Base-by-base conservation (phyloP, 257 asterid species). In the Primulina tabacum region DNA sequence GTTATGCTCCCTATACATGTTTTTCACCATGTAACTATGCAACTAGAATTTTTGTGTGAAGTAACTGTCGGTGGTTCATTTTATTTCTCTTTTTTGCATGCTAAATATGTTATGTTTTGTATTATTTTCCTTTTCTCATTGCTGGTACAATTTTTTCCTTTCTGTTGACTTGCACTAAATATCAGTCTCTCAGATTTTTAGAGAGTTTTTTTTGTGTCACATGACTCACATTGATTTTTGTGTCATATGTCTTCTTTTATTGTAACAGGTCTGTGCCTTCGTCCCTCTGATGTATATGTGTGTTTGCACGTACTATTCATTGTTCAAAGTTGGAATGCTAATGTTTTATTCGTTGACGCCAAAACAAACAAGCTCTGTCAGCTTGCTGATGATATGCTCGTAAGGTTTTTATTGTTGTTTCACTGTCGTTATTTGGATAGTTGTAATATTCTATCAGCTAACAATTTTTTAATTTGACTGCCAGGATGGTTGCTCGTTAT, bases 361-460 rank as follows among this genome's bases (percentile, higher is more conserved):
- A 28, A 84, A 88, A 53, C 99, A 89, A 80, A 82, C 99, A 24
- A 93, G 96, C 75, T 82, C 99, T 60, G 99, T 93, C 75, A 90
- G 99, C 79, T 80, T 93, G 90, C 86, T 93, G 68, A 93, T 93
- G 97, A 93, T 93, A 79, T 93, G 99, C 94, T 90, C 99, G 99
- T 93, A 83, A 77, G 99, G 80, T 70, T 67, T 55, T 70, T 29
- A 66, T 61, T 50, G 35, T 67, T 30, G 17, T 75, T 60, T 75
- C 28, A 26, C 34, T 60, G 47, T 58, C 53, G 37, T 71, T 34
- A 57, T 37, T 76, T 29, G 34, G 50, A 29, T 70, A 7, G 24
- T 30, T 47, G 20, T 57, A 57, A 56, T 47, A 16, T 34, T 75
- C 34, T 17, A 3, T 64, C 8, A 60, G 50, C 67, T 69, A 34